A percentile compares a stretch with the other conserved stretches of the same genome.
These are phyloP conservation scores for Capsella bursapastoris DNA, from an alignment of 345 rosid species.

Conservation along the genomic window DNA sequence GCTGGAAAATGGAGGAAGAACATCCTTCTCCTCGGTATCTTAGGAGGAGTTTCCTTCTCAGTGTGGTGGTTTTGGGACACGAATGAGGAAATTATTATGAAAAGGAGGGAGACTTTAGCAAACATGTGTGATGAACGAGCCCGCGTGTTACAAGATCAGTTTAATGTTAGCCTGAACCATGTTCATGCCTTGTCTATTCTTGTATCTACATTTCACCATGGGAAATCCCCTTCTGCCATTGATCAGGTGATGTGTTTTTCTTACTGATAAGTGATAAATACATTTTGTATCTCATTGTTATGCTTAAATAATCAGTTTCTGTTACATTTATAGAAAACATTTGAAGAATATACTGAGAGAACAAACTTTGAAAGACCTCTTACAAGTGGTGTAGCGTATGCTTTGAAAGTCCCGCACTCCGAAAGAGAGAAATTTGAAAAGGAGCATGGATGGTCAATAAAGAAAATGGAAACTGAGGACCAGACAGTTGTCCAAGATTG, in stretches of 20 bases:
- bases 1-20: slow-evolving; percentile 81
- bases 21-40: slow-evolving; percentile 55
- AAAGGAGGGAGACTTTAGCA: slow-evolving; percentile 70
- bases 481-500: slow-evolving; percentile 88
- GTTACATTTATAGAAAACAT: slow-evolving; percentile 67
- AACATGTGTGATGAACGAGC: slow-evolving; percentile 99
- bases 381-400: slow-evolving; percentile 98
- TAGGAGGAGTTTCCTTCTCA: slow-evolving; percentile 59
- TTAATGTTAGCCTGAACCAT: slow-evolving; percentile 96
- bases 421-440: slow-evolving; percentile 85
- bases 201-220: slow-evolving; percentile 97
- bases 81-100: slow-evolving; percentile 39
- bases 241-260: slow-evolving; percentile 67
- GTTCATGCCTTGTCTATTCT: slow-evolving; percentile 97
- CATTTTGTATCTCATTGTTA: neutral
- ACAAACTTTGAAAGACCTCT: slow-evolving; percentile 97
- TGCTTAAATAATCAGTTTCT: slow-evolving; percentile 16
- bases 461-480: slow-evolving; percentile 91
- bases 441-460: slow-evolving; percentile 76
- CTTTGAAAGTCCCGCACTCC: slow-evolving; percentile 85
- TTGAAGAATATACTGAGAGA: slow-evolving; percentile 90
- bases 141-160: slow-evolving; percentile 97
- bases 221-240: slow-evolving; percentile 84
- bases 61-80: slow-evolving; percentile 67
- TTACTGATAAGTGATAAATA: neutral